Base-by-base conservation (phyloP, 2,329 filamentous ascomycete genomes). In the Cadophora gregata region DNA sequence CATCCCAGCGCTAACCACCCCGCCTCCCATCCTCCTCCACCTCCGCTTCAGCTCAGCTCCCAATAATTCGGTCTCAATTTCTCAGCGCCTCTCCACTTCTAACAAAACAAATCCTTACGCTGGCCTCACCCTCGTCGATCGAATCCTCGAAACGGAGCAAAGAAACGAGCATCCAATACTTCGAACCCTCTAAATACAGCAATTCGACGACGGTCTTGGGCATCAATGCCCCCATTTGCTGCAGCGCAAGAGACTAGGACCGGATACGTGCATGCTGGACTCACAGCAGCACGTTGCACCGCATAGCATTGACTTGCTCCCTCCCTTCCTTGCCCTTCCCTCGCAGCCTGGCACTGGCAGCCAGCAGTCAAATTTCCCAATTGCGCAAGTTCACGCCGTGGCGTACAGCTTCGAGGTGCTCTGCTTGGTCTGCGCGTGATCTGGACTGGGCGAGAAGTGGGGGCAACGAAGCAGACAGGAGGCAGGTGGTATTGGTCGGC, bases 191-290 rank as follows among this genome's bases (percentile, higher is more conserved):
- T 31, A 53, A 38, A 38, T 65, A 55, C 58, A 65, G 63, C 63
- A 55, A 55, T 25, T 53, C 29, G 8, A 62, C 60, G 31, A 50
- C 47, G 60, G 5, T 53, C 60, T 64, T 59, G 74, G 73, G 71
- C 72, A 75, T 74, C 72, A 74, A 75, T 76, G 73, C 67, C 62
- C 62, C 71, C 70, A 64, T 66, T 62, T 48, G 63, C 60, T 62
- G 69, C 69, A 67, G 67, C 59, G 65, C 59, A 68, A 62, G 60
- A 59, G 38, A 67, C 56, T 72, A 69, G 71, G 64, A 67, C 64
- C 73, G 74, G 74, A 69, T 72, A 73, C 66, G 58, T 73, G 73
- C 74, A 75, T 67, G 31, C 62, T 55, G 60, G 29, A 42, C 29
- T 42, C 63, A 38, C 65, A 56, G 56, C 38, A 61, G 56, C 38